Conservation (phyloP, 768 basidiomycete genomes). For the Crucibulum laeve region DNA sequence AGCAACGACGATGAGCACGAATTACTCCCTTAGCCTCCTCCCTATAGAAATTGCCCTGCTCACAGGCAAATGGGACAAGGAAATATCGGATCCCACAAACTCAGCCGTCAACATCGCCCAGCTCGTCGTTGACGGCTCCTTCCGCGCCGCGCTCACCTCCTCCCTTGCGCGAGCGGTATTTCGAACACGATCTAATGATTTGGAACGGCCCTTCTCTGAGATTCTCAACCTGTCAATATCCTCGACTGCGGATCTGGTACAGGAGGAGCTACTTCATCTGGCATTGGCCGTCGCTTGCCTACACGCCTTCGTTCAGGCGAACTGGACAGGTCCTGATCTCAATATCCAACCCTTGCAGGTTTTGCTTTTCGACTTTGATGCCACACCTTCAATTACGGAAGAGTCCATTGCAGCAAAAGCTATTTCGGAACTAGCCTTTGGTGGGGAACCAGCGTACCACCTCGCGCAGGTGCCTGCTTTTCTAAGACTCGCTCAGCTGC, state of each 20-base stretch:
- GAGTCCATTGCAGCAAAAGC: slow-evolving; percentile 60
- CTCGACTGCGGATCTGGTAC: slow-evolving; percentile 23
- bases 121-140: slow-evolving; percentile 55
- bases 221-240: slow-evolving; percentile 25
- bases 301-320: slow-evolving; percentile 87
- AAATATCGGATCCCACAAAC: slow-evolving; percentile 13
- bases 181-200: slow-evolving; percentile 19
- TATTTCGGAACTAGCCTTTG: slow-evolving; percentile 70
- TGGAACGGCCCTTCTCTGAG: slow-evolving; percentile 28
- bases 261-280: slow-evolving; percentile 55
- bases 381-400: slow-evolving; percentile 28
- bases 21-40: too few species aligned
- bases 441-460: slow-evolving; percentile 96
- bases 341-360: slow-evolving; percentile 47
- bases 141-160: slow-evolving; percentile 48
- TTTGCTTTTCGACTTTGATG: slow-evolving; percentile 21
- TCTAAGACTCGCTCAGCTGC: slow-evolving; percentile 69
- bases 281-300: slow-evolving; percentile 73
- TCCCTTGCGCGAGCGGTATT: slow-evolving; percentile 37
- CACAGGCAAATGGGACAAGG: slow-evolving; percentile 37
- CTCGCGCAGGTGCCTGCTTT: slow-evolving; percentile 67
- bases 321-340: slow-evolving; percentile 95
- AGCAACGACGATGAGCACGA: too few species aligned
- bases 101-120: slow-evolving; percentile 38
- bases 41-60: slow-evolving; percentile 55